A percentile compares a stretch with the other conserved stretches of the same genome.
These are phyloP conservation scores for Botrytis aclada DNA, from an alignment of 2,329 filamentous ascomycete genomes.

Conservation along the genomic window DNA sequence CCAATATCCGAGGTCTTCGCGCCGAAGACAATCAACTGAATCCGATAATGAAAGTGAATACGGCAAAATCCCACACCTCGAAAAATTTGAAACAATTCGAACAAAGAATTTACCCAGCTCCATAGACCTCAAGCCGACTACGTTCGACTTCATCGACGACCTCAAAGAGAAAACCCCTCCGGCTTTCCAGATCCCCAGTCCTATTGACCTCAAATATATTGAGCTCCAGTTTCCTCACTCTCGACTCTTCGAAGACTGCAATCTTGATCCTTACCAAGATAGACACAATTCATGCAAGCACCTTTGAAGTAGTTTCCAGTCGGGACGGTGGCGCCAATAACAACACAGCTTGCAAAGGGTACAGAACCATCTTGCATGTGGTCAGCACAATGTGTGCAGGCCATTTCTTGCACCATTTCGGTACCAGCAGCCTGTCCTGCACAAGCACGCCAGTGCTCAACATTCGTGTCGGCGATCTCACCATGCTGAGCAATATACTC, in stretches of 20 bases:
- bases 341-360: not conserved
- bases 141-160: not conserved
- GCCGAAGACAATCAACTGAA: not conserved
- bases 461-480: not conserved
- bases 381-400: not conserved
- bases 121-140: not conserved
- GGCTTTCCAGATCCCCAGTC: not conserved
- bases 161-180: not conserved
- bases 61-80: not conserved
- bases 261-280: slow-evolving; percentile 6
- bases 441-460: slow-evolving; percentile 12
- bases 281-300: slow-evolving; percentile 10
- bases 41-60: slow-evolving; percentile 2
- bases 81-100: not conserved
- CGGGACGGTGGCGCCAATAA: not conserved
- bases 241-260: not conserved
- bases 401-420: not conserved
- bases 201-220: not conserved
- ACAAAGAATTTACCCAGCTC: not conserved
- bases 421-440: slow-evolving; percentile 4
- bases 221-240: not conserved
- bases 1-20: not conserved
- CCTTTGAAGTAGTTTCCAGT: not conserved
- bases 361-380: not conserved
- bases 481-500: not conserved